These are phyloP conservation scores for Amanita polypyramis DNA, from an alignment of 768 basidiomycete genomes.

Conservation along the genomic window DNA sequence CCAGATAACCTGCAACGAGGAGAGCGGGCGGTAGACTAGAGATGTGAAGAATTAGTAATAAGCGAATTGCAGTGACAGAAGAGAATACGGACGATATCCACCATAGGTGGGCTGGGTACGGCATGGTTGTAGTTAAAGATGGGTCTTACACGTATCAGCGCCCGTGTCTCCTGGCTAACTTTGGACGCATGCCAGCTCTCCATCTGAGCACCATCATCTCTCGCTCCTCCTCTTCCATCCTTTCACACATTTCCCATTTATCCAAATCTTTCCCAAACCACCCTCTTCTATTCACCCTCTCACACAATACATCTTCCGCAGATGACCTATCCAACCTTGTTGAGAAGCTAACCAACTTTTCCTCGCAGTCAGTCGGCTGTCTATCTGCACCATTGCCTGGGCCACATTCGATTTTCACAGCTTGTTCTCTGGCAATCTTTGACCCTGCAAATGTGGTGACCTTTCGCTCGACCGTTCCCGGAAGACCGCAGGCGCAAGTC, in stretches of 20 bases:
- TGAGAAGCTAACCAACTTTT: constrained; percentile 27
- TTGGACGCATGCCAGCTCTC: constrained; percentile 11
- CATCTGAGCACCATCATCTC: constrained; percentile 31
- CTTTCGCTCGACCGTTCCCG: constrained; percentile 58
- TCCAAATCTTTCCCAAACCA: constrained; percentile 21
- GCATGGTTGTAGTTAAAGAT: no score
- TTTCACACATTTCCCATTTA: constrained; percentile 23
- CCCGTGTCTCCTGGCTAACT: no score
- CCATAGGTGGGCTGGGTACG: background rate
- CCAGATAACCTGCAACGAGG: constrained; percentile 33
- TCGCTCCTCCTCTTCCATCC: constrained; percentile 23
- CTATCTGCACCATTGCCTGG: constrained; percentile 42
- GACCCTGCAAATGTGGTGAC: constrained; percentile 29
- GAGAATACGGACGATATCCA: background rate
- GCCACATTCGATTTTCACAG: constrained; percentile 18
- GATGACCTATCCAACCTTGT: constrained; percentile 31
- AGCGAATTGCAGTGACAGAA: background rate
- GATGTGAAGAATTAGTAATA: background rate
- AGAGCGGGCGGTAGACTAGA: constrained; percentile 21
- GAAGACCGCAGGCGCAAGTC: constrained; percentile 48
- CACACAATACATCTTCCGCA: constrained; percentile 25
- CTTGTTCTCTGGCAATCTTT: constrained; percentile 52
- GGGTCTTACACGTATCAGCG: no score
- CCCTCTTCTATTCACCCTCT: constrained; percentile 41
- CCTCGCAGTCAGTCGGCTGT: constrained; percentile 43